Conservation (phyloP, 1,284 basidiomycete genomes). For the Singerocomus rubriflavus region DNA sequence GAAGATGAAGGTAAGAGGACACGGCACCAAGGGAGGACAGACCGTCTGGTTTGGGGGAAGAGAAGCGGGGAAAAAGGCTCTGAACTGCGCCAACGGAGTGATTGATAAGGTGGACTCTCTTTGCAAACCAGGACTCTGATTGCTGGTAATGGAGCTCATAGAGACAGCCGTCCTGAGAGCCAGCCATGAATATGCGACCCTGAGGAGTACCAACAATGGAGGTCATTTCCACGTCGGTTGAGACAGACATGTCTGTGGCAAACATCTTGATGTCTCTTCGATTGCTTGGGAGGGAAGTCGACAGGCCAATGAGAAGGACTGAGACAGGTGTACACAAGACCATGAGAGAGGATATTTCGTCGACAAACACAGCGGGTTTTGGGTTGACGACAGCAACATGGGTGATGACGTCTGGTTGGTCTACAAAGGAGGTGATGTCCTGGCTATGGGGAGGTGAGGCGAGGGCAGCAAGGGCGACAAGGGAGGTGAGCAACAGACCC, state of each 20-base stretch:
- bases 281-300: conserved; percentile 50
- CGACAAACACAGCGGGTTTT: conserved; percentile 83
- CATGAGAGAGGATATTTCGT: conserved; percentile 87
- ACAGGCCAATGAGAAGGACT: conserved; percentile 85
- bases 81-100: conserved; percentile 75
- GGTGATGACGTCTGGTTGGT: conserved; percentile 89
- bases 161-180: conserved; percentile 81
- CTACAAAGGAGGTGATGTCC: conserved; percentile 85
- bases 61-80: conserved; percentile 68
- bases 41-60: conserved; percentile 62
- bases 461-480: neutral
- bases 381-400: conserved; percentile 83
- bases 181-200: conserved; percentile 91
- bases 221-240: conserved; percentile 81
- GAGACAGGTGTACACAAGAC: conserved; percentile 87
- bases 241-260: conserved; percentile 81
- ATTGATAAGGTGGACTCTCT: conserved; percentile 78
- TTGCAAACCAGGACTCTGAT: conserved; percentile 91
- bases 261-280: conserved; percentile 83
- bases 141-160: conserved; percentile 95
- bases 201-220: conserved; percentile 76
- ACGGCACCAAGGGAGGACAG: conserved; percentile 10
- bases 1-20: conserved; percentile 8
- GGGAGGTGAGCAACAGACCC: conserved; percentile 51
- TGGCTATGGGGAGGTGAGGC: conserved; percentile 45